Evolutionary conservation across 495 filamentous ascomycete genomes (phyloP).

Genomic region (Monascus purpureus): DNA sequence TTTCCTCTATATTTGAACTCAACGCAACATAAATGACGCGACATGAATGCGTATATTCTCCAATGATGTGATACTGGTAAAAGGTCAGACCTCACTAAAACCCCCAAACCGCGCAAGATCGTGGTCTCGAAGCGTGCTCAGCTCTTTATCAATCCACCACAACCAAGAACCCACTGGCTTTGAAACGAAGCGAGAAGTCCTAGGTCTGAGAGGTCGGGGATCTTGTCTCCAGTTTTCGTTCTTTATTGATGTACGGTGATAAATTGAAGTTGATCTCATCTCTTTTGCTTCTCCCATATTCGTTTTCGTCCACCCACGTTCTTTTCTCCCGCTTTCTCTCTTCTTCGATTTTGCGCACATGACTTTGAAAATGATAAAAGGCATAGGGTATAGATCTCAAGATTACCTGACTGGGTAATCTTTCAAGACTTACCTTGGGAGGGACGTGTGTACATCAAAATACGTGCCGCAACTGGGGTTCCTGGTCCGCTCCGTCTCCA

Average conservation of each 20-base stretch:
- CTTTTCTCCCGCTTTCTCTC: too few species aligned
- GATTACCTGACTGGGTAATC: slow-evolving; percentile 5
- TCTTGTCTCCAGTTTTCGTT: too few species aligned
- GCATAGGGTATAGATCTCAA: slow-evolving; percentile 12
- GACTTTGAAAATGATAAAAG: slow-evolving; percentile 6
- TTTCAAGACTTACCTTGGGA: slow-evolving; percentile 4
- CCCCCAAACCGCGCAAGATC: slow-evolving; percentile 5
- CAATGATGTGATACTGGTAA: slow-evolving; percentile 50
- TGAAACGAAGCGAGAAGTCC: too few species aligned
- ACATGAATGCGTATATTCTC: slow-evolving; percentile 11
- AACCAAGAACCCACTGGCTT: too few species aligned
- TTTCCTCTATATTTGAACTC: background rate
- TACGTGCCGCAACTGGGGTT: slow-evolving; percentile 28
- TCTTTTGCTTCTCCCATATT: too few species aligned
- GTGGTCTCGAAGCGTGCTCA: background rate
- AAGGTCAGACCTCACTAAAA: slow-evolving; percentile 45
- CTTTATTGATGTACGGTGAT: too few species aligned
- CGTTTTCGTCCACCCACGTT: too few species aligned
- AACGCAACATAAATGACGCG: background rate
- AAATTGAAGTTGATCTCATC: too few species aligned
- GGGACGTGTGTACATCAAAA: slow-evolving; percentile 15
- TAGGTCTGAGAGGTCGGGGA: too few species aligned
- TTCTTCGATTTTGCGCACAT: slow-evolving; percentile 1
- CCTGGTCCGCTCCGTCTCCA: slow-evolving; percentile 28
- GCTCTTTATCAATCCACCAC: too few species aligned